Evolutionary conservation across 768 basidiomycete genomes (phyloP).

Genomic region (Coprinopsis cinerea): DNA sequence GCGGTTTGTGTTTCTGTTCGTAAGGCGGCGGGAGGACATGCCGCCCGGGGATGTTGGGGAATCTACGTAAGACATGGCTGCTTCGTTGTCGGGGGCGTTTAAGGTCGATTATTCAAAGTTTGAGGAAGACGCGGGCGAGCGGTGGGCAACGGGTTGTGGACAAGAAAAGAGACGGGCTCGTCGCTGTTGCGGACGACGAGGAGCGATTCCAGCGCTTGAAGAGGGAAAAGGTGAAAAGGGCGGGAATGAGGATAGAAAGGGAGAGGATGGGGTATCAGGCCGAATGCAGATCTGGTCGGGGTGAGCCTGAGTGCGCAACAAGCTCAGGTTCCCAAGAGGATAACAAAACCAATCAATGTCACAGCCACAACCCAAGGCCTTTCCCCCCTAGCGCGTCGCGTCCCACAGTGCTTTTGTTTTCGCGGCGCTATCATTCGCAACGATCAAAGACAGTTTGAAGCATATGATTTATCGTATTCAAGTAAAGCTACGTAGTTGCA

Average conservation of each 20-base stretch:
- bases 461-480: too few species aligned
- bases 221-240: slow-evolving; percentile 20
- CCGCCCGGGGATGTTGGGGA: slow-evolving; percentile 57
- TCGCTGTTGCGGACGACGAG: slow-evolving; percentile 8
- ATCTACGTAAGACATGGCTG: slow-evolving; percentile 57
- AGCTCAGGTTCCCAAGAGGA: background rate
- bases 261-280: slow-evolving; percentile 32
- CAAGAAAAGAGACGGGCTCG: slow-evolving; percentile 9
- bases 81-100: slow-evolving; percentile 21
- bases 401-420: too few species aligned
- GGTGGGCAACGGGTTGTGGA: slow-evolving; percentile 14
- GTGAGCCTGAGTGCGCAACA: too few species aligned
- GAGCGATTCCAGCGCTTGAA: slow-evolving; percentile 43
- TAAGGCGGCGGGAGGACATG: slow-evolving; percentile 68
- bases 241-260: slow-evolving; percentile 19
- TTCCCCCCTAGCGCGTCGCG: background rate
- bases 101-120: slow-evolving; percentile 15
- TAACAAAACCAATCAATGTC: background rate
- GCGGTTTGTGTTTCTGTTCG: slow-evolving; percentile 92
- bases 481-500: too few species aligned
- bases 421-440: too few species aligned
- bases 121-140: slow-evolving; percentile 14
- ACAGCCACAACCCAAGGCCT: background rate
- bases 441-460: too few species aligned
- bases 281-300: too few species aligned